These are phyloP conservation scores for Coniophora puteana DNA, from an alignment of 1,284 basidiomycete species.

Conservation along the genomic window DNA sequence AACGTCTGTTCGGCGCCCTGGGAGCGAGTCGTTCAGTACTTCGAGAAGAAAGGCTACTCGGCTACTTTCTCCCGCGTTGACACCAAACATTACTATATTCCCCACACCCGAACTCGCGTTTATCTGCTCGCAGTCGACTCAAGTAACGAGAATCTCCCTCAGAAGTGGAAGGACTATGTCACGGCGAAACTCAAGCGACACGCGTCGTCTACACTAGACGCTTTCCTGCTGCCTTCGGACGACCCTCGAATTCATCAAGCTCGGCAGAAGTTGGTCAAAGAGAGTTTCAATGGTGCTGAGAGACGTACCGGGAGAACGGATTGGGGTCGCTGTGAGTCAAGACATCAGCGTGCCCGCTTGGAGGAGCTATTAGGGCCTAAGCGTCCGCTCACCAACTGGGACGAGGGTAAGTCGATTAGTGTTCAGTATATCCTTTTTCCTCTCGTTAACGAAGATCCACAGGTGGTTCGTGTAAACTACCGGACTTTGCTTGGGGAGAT, in stretches of 20 bases:
- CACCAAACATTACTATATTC: conserved; percentile 93
- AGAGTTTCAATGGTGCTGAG: conserved; percentile 57
- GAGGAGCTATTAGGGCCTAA: conserved; percentile 83
- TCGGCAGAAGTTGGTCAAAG: conserved; percentile 76
- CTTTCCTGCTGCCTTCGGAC: conserved; percentile 87
- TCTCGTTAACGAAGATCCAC: conserved; percentile 3
- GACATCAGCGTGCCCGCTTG: conserved; percentile 84
- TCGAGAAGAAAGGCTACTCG: conserved; percentile 75
- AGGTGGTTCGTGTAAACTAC: conserved; percentile 84
- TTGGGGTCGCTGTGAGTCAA: conserved; percentile 90
- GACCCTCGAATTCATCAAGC: conserved; percentile 90
- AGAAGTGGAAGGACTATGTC: conserved; percentile 71
- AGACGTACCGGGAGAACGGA: conserved; percentile 73
- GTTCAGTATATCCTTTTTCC: conserved; percentile 2
- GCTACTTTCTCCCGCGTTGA: conserved; percentile 76
- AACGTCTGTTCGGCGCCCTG: conserved; percentile 94
- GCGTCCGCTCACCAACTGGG: conserved; percentile 90
- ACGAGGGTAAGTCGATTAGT: conserved; percentile 60
- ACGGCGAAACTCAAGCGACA: conserved; percentile 67
- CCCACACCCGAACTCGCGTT: conserved; percentile 88
- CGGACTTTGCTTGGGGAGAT: conserved; percentile 92
- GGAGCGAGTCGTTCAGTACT: conserved; percentile 73
- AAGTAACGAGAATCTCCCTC: conserved; percentile 53
- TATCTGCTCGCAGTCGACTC: conserved; percentile 82
- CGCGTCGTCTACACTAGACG: conserved; percentile 87